These are phyloP conservation scores for Nemania sp. DNA, from an alignment of 2,329 filamentous ascomycete genomes.

Conservation along the genomic window DNA sequence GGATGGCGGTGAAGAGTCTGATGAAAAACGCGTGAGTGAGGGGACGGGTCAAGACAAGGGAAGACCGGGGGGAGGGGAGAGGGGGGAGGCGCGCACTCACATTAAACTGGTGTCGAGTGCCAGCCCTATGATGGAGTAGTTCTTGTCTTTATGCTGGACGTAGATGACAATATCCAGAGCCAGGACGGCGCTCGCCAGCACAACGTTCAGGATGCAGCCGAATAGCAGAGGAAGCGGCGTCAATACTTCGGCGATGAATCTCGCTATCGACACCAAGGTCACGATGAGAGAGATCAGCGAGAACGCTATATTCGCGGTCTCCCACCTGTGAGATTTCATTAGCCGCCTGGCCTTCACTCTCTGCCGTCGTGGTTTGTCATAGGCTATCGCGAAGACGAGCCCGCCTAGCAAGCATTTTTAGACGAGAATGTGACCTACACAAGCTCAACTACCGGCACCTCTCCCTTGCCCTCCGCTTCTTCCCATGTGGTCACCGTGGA, in stretches of 20 bases:
- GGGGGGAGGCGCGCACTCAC: slow-evolving; percentile 43
- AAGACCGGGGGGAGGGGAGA: not conserved
- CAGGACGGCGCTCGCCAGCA: slow-evolving; percentile 52
- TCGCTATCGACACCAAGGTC: slow-evolving; percentile 53
- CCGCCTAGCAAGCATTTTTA: not conserved
- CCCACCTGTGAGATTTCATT: slow-evolving; percentile 51
- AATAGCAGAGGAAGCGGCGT: slow-evolving; percentile 60
- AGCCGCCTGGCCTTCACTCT: no score
- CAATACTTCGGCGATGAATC: slow-evolving; percentile 53
- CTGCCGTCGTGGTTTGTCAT: no score
- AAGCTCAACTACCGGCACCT: slow-evolving; percentile 52
- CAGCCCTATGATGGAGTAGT: slow-evolving; percentile 55
- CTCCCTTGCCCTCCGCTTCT: slow-evolving; percentile 46
- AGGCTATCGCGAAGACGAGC: not conserved
- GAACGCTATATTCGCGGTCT: slow-evolving; percentile 56
- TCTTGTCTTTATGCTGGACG: slow-evolving; percentile 47
- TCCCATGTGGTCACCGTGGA: slow-evolving; percentile 50
- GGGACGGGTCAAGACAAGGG: no score
- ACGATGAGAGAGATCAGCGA: slow-evolving; percentile 52
- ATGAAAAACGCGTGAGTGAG: no score
- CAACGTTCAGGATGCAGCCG: slow-evolving; percentile 55
- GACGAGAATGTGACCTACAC: slow-evolving; percentile 49
- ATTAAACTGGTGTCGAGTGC: slow-evolving; percentile 54
- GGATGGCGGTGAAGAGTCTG: slow-evolving; percentile 49
- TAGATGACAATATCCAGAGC: slow-evolving; percentile 59